phyloP scores from a whole-genome alignment of 2,329 filamentous ascomycete genomes.

The Rhynchosporium agropyri region DNA sequence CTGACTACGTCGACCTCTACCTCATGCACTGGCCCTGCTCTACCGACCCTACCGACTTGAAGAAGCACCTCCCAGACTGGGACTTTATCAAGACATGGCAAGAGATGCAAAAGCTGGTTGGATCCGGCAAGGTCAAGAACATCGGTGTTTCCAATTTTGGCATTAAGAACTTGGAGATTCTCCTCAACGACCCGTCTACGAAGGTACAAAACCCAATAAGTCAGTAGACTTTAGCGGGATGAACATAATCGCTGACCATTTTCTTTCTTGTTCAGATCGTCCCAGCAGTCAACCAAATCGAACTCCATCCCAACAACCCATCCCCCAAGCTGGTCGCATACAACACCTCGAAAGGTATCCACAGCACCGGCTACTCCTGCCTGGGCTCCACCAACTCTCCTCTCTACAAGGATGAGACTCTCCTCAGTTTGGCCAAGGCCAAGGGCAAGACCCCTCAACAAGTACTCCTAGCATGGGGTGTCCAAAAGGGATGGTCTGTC shows the following conservation, averaged over 20 bases:
- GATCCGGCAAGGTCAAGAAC: conserved; percentile 72
- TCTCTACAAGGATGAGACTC: conserved; percentile 66
- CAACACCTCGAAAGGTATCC: conserved; percentile 72
- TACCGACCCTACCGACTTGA: conserved; percentile 57
- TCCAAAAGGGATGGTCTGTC: conserved; percentile 79
- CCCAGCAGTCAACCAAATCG: conserved; percentile 79
- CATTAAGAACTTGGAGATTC: conserved; percentile 76
- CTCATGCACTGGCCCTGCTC: conserved; percentile 73
- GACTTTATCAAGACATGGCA: conserved; percentile 79
- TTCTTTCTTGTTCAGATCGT: conserved; percentile 46
- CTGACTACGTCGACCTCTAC: conserved; percentile 70
- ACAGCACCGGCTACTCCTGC: conserved; percentile 74
- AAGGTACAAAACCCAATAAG: conserved; percentile 50
- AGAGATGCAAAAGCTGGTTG: conserved; percentile 70
- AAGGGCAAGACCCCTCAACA: conserved; percentile 75
- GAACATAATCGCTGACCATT: background rate
- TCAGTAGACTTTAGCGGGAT: background rate
- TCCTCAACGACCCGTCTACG: conserved; percentile 66
- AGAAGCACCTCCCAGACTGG: conserved; percentile 76
- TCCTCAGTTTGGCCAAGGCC: conserved; percentile 62
- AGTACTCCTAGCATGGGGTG: conserved; percentile 77
- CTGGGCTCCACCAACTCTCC: conserved; percentile 72
- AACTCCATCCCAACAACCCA: conserved; percentile 79
- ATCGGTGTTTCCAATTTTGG: conserved; percentile 88
- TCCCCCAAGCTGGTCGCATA: conserved; percentile 78